These are phyloP conservation scores for Brassica balearica DNA, from an alignment of 441 rosid species.

Conservation along the genomic window DNA sequence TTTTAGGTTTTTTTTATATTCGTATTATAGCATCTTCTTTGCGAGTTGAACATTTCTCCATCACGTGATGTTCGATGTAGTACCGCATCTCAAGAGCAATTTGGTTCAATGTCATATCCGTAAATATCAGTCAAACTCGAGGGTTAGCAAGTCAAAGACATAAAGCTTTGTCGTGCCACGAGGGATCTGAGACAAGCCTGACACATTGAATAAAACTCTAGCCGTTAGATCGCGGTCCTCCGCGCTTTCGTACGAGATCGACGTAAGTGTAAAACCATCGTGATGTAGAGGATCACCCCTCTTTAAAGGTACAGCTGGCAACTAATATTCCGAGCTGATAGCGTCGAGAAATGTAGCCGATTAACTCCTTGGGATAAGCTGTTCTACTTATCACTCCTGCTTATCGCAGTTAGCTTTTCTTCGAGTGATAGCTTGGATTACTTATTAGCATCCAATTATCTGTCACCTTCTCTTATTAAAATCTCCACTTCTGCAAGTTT, in stretches of 20 bases:
- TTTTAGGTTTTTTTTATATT: too few relatives aligned
- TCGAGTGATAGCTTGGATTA: fast-evolving
- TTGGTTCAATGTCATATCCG: constrained; percentile 51
- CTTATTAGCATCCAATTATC: constrained; percentile 60
- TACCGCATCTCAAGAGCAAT: constrained; percentile 46
- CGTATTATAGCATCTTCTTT: constrained; percentile 16
- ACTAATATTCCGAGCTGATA: constrained; percentile 90
- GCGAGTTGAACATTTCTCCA: constrained; percentile 42
- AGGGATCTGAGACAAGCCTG: constrained; percentile 54
- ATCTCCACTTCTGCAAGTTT: constrained; percentile 64
- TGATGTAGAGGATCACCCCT: constrained; percentile 26
- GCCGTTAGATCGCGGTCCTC: constrained; percentile 42
- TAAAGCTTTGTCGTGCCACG: constrained; percentile 62
- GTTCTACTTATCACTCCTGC: fast-evolving
- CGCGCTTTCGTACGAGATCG: constrained; percentile 3
- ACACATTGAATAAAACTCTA: constrained; percentile 32
- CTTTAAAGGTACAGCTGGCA: constrained; percentile 57
- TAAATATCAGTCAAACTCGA: constrained; percentile 44
- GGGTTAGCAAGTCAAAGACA: constrained; percentile 36
- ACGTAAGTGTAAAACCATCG: constrained; percentile 9
- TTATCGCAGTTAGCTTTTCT: background rate
- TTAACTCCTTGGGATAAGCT: constrained; percentile 52
- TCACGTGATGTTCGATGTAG: constrained; percentile 57
- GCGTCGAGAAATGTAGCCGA: constrained; percentile 81
- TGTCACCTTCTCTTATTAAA: constrained; percentile 67